Evolutionary conservation across 2,329 filamentous ascomycete genomes (phyloP).

Genomic region (Macroventuria anomochaeta): DNA sequence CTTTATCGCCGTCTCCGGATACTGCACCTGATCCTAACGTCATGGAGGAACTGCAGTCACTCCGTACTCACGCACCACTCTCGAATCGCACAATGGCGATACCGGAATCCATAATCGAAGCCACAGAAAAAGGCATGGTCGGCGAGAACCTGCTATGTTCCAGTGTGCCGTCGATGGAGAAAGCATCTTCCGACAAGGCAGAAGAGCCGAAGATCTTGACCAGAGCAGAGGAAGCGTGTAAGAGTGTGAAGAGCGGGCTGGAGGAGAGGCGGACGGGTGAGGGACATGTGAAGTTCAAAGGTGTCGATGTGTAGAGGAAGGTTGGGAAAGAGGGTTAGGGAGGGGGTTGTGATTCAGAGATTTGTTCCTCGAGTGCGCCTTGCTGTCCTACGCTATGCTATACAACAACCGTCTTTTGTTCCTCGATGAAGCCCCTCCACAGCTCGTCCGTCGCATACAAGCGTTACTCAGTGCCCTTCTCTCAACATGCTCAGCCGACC

Average conservation of each 20-base stretch:
- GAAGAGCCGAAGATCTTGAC: conserved; percentile 7
- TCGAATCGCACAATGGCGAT: conserved; percentile 3
- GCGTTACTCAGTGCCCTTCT: neutral
- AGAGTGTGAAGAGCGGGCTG: conserved; percentile 3
- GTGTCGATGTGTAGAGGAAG: conserved; percentile 17
- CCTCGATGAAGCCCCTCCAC: no score
- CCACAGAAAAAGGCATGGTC: conserved; percentile 35
- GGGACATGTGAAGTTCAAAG: conserved; percentile 31
- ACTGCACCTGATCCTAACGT: no score
- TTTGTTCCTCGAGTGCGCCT: neutral
- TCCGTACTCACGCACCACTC: no score
- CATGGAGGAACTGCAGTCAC: no score
- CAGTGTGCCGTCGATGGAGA: neutral
- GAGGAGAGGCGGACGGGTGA: conserved; percentile 9
- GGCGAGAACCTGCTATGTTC: conserved; percentile 25
- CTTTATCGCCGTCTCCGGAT: no score
- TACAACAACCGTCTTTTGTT: no score
- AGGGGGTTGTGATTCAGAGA: neutral
- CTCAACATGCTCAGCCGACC: neutral
- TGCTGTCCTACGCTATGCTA: neutral
- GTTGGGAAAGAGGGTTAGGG: neutral
- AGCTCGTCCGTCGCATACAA: neutral
- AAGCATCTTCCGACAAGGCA: neutral
- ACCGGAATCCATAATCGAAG: conserved; percentile 26
- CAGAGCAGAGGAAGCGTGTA: conserved; percentile 20